These are phyloP conservation scores for Penicillium sp. DNA, from an alignment of 2,329 filamentous ascomycete species.

Conservation along the genomic window DNA sequence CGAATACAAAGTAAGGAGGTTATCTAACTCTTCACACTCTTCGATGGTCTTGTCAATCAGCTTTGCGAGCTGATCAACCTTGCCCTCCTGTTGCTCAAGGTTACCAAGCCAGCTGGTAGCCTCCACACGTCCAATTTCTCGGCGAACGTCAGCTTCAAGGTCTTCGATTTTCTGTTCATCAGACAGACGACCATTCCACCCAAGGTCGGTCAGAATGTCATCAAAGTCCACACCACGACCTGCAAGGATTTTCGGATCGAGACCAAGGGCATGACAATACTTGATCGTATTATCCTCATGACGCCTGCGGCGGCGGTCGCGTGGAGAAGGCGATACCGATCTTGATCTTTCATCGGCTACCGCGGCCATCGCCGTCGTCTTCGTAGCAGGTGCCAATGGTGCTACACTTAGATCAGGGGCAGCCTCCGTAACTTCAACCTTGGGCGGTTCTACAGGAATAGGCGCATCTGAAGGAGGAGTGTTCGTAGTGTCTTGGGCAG, in stretches of 20 bases:
- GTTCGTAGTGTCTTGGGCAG: conserved; percentile 20
- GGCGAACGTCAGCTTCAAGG: conserved; percentile 80
- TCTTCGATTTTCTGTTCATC: conserved; percentile 77
- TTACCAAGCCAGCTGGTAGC: conserved; percentile 91
- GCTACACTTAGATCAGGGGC: conserved; percentile 36
- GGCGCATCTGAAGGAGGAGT: conserved; percentile 10
- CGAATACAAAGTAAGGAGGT: conserved; percentile 88
- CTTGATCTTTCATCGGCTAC: conserved; percentile 33
- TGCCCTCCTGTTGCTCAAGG: conserved; percentile 82
- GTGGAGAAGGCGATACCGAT: conserved; percentile 44
- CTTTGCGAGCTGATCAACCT: conserved; percentile 82
- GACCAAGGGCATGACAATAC: conserved; percentile 76
- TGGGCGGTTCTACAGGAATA: conserved; percentile 33
- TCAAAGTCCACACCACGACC: conserved; percentile 80
- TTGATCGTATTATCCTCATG: conserved; percentile 76
- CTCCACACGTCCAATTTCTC: conserved; percentile 87
- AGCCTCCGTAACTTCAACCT: conserved; percentile 45
- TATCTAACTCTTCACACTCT: conserved; percentile 96
- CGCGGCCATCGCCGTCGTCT: conserved; percentile 27
- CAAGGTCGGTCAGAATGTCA: conserved; percentile 81
- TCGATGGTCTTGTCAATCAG: conserved; percentile 88
- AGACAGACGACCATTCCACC: conserved; percentile 81
- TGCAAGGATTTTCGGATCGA: conserved; percentile 78
- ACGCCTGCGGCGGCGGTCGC: conserved; percentile 63
- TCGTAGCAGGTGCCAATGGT: conserved; percentile 28